Evolutionary conservation across 148 eudicot genomes (phyloP).

Genomic region (Beta vulgaris): DNA sequence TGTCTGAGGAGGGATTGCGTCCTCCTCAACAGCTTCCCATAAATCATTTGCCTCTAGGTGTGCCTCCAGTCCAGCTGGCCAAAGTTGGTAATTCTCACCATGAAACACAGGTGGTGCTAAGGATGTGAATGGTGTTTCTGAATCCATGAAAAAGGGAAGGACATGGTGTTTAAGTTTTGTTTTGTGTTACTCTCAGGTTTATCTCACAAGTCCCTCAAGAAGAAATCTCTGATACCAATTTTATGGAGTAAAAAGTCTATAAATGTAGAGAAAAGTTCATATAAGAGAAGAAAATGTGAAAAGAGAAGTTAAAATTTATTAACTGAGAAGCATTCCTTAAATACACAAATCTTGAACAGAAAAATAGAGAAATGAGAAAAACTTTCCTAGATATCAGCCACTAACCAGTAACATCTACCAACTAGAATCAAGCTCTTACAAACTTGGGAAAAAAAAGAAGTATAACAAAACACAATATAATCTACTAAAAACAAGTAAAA

Average conservation of each 20-base stretch:
- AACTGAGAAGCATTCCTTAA: too few relatives aligned
- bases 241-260: not conserved
- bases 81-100: constrained; percentile 17
- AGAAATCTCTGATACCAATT: constrained; percentile 11
- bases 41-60: constrained; percentile 19
- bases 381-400: too few relatives aligned
- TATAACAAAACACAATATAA: too few relatives aligned
- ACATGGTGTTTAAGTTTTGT: too few relatives aligned
- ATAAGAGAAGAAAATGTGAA: too few relatives aligned
- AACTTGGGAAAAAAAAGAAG: too few relatives aligned
- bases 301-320: not conserved
- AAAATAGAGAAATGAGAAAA: too few relatives aligned
- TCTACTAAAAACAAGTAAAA: too few relatives aligned
- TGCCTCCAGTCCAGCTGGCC: constrained; percentile 12
- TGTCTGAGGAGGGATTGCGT: not conserved
- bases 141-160: not conserved
- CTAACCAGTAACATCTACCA: too few relatives aligned
- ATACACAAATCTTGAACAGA: too few relatives aligned
- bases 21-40: constrained; percentile 15
- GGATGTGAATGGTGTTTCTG: not conserved
- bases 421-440: too few relatives aligned
- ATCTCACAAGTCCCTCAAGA: constrained; percentile 14
- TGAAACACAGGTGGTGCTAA: constrained; percentile 6
- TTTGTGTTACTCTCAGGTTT: not conserved
- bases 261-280: not conserved